Evolutionary conservation across 805 yeast species (phyloP).

Genomic region (Wickerhamiella vanderwaltii): DNA sequence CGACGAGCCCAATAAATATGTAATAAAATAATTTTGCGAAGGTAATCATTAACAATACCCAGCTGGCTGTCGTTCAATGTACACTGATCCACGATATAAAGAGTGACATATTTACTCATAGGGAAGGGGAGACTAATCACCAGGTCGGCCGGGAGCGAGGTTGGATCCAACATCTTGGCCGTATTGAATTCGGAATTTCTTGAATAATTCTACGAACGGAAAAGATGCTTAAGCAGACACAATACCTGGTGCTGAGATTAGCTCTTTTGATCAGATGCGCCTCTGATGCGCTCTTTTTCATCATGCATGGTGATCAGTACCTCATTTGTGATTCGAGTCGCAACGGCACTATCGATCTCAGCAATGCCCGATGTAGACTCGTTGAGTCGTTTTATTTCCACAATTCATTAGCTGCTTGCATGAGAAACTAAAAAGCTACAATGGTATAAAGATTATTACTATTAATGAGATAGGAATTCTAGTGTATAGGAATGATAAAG

Average conservation of each 20-base stretch:
- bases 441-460: no score
- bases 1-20: constrained; percentile 12
- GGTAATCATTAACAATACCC: constrained; percentile 3
- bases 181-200: neutral
- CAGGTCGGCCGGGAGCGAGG: neutral
- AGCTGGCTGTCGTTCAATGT: neutral
- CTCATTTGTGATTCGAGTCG: no score
- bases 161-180: neutral
- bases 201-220: neutral
- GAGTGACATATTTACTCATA: constrained; percentile 6
- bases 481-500: no score
- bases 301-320: no score
- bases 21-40: constrained; percentile 6
- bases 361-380: no score
- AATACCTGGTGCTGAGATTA: neutral
- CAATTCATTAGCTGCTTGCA: no score
- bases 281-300: no score
- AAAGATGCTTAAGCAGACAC: neutral
- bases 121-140: neutral
- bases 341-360: no score
- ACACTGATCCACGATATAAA: constrained; percentile 1
- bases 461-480: no score
- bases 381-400: no score
- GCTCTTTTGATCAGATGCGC: no score
- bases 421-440: no score